Evolutionary conservation across 2,329 filamentous ascomycete genomes (phyloP), one percentile per base, ranked within the genome.

Genomic region (Acarospora socialis): DNA sequence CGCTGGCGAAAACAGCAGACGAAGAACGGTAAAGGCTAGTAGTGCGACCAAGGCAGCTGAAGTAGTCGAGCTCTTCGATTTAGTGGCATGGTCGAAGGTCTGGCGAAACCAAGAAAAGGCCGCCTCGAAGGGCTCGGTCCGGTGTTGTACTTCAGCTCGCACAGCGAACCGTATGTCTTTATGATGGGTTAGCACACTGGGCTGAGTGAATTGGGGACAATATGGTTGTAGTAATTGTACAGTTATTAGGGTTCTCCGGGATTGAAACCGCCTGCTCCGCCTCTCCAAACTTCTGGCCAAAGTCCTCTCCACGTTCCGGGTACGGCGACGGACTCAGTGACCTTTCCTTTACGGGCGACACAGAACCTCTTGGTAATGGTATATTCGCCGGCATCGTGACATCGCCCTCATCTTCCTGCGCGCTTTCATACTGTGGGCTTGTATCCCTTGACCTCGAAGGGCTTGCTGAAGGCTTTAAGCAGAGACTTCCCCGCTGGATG

Each of bases 101-200:
- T 58, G 63, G 42, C 71, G 72, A 37, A 83, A 44, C 38, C 73
- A 77, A 32, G 62, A 66, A 43, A 86, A 65, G 26, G 70, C 67
- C 12, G 78, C 68, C 48, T 92, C 81, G 44, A 93, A 79, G 9
- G 81, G 82, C 48, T 87, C 82, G 28, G 77, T 81, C 34, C 80
- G 73, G 49, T 93, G 84, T 48, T 87, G 81, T 18, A 92, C 80
- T 60, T 93, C 84, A 39, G 84, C 81, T 46, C 81, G 75, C 39
- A 92, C 68, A 31, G 81, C 80, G 56, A 94, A 86, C 42, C 84
- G 81, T 47, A 93, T 81, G 57, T 87, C 34, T 42, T 32, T 2
- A 23, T 32, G 19, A 45, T 33, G 20, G 28, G 49, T 55, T 47
- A 55, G 47, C 56, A 52, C 45, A 39, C 42, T 43, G 38, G 44